Conservation (phyloP, 306 rosid genomes). For the Senna tora region DNA sequence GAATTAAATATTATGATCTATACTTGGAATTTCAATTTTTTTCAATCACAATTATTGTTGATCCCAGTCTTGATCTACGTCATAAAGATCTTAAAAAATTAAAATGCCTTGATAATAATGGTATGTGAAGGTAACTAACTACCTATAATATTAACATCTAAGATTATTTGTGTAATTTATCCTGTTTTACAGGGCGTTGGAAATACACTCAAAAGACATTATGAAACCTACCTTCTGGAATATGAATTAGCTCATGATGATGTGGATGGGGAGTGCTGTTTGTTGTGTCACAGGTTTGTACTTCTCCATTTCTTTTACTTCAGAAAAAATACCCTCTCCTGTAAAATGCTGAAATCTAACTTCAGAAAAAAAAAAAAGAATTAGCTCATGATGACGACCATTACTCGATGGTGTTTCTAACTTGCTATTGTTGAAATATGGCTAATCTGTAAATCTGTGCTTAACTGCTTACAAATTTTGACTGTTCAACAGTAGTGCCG, state of each 20-base stretch:
- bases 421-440: background rate
- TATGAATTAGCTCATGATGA: constrained; percentile 98
- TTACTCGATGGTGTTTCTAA: background rate
- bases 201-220: constrained; percentile 97
- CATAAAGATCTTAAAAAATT: background rate
- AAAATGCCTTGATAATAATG: constrained; percentile 1
- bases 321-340: background rate
- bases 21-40: background rate
- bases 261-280: constrained; percentile 98
- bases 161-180: constrained; percentile 27
- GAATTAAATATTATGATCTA: too few relatives aligned
- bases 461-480: constrained; percentile 30
- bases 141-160: constrained; percentile 9
- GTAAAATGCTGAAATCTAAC: background rate
- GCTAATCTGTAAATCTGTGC: constrained; percentile 19
- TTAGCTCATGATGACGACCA: too few relatives aligned
- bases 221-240: constrained; percentile 95
- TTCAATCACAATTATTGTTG: background rate
- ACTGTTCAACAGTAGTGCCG: constrained; percentile 90
- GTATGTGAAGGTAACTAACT: constrained; percentile 33
- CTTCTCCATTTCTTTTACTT: constrained; percentile 23
- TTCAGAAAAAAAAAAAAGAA: too few relatives aligned
- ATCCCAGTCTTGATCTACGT: background rate
- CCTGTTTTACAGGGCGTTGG: constrained; percentile 87
- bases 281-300: constrained; percentile 94